Evolutionary conservation across 495 filamentous ascomycete species (phyloP).

Genomic region (Penicillium riverlandense): DNA sequence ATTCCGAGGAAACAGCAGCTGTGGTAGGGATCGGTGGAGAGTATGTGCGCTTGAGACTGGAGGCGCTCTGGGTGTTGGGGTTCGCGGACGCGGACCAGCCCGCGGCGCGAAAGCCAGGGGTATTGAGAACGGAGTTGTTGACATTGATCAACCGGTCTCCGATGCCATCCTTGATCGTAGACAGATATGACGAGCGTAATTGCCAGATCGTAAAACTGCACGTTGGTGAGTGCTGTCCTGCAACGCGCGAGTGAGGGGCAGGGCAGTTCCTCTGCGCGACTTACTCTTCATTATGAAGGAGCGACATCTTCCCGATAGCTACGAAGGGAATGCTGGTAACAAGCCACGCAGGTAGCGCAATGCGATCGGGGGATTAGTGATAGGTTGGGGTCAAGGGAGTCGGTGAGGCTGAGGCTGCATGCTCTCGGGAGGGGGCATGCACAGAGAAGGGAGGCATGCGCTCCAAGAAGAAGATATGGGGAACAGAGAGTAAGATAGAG

Average conservation of each 20-base stretch:
- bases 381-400: not conserved
- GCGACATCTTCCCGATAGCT: constrained; percentile 57
- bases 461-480: constrained; percentile 6
- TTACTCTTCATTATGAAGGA: constrained; percentile 96
- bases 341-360: not conserved
- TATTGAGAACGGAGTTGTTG: constrained; percentile 83
- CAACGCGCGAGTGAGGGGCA: not conserved
- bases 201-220: constrained; percentile 87
- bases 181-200: constrained; percentile 84
- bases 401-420: constrained; percentile 9
- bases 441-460: constrained; percentile 5
- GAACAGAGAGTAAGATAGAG: constrained; percentile 16
- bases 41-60: constrained; percentile 81
- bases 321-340: not conserved
- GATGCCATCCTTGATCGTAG: constrained; percentile 86
- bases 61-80: constrained; percentile 25
- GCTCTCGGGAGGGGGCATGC: constrained; percentile 3
- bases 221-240: constrained; percentile 10
- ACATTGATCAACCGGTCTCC: constrained; percentile 92
- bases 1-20: constrained; percentile 63
- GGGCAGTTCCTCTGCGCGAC: constrained; percentile 17
- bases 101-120: constrained; percentile 89
- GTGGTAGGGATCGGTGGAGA: constrained; percentile 94
- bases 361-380: constrained; percentile 1
- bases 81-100: constrained; percentile 73